Conservation (phyloP, 2,329 filamentous ascomycete genomes). For the Keithomyces neogunnii region DNA sequence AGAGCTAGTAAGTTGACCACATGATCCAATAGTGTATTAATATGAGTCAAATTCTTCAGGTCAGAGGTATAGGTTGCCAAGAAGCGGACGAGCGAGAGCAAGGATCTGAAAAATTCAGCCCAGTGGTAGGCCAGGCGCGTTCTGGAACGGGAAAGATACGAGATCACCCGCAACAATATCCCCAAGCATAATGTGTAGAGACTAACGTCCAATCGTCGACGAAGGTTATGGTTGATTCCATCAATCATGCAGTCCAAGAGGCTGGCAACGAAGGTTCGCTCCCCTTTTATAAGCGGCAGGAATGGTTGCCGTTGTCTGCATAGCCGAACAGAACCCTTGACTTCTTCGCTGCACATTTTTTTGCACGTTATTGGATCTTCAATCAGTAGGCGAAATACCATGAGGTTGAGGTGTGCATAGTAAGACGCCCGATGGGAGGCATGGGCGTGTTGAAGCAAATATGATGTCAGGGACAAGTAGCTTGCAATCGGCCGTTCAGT, state of each 20-base stretch:
- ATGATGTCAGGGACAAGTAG: conserved; percentile 84
- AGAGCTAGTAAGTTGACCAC: conserved; percentile 78
- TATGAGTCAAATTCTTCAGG: conserved; percentile 58
- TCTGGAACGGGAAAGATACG: conserved; percentile 73
- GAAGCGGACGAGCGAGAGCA: conserved; percentile 84
- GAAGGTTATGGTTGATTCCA: conserved; percentile 87
- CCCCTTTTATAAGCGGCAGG: conserved; percentile 63
- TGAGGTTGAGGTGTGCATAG: conserved; percentile 79
- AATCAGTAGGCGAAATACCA: conserved; percentile 76
- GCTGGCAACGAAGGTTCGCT: conserved; percentile 65
- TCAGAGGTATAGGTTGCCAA: conserved; percentile 79
- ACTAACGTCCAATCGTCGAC: conserved; percentile 72
- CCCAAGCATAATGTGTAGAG: conserved; percentile 77
- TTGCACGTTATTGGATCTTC: conserved; percentile 81
- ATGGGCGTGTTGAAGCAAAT: conserved; percentile 88
- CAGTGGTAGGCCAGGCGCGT: conserved; percentile 85
- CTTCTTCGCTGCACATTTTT: conserved; percentile 72
- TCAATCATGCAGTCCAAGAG: conserved; percentile 85
- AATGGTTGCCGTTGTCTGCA: conserved; percentile 86
- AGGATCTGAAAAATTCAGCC: conserved; percentile 86
- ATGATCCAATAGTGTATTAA: conserved; percentile 65
- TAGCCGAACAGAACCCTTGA: conserved; percentile 65
- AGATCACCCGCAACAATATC: conserved; percentile 73
- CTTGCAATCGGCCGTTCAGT: conserved; percentile 68
- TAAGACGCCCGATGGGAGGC: conserved; percentile 68